A percentile compares a stretch with the other conserved stretches of the same genome.
Conservation (phyloP, 2,329 filamentous ascomycete genomes). For the Fusarium haematococcum region DNA sequence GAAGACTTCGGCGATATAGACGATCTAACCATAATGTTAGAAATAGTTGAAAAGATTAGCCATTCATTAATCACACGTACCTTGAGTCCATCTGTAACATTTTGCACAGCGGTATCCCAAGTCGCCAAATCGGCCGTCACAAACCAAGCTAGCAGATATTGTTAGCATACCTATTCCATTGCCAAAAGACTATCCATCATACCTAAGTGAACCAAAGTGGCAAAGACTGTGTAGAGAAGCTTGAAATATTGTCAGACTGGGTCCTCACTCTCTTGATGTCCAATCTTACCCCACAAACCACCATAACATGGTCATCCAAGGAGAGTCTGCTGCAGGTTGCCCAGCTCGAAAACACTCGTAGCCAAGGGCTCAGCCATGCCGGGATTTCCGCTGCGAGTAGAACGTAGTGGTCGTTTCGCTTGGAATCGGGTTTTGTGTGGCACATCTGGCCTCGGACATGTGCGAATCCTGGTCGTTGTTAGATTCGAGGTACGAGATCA, state of each 20-base stretch:
- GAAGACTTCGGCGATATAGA: conserved; percentile 48
- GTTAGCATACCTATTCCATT: conserved; percentile 3
- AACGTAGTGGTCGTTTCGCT: conserved; percentile 48
- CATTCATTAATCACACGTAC: conserved; percentile 3
- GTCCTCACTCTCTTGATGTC: background rate
- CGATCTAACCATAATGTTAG: conserved; percentile 35
- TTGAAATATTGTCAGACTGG: conserved; percentile 15
- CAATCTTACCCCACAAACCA: conserved; percentile 48
- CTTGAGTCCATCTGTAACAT: conserved; percentile 27
- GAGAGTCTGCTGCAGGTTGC: conserved; percentile 46
- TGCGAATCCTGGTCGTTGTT: conserved; percentile 44
- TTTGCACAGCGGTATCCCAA: conserved; percentile 9
- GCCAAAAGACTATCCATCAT: background rate
- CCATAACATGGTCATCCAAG: conserved; percentile 55
- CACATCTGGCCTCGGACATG: conserved; percentile 50
- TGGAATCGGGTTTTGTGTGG: conserved; percentile 45
- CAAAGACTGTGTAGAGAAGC: conserved; percentile 42
- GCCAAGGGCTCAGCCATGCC: conserved; percentile 49
- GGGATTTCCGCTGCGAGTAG: conserved; percentile 52
- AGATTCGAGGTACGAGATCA: background rate
- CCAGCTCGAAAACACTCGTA: conserved; percentile 54
- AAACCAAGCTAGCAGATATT: conserved; percentile 12
- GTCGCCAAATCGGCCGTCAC: background rate
- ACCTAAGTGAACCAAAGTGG: conserved; percentile 28
- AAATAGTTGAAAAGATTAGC: background rate